These are phyloP conservation scores for Cordyceps farinosa DNA, from an alignment of 2,329 filamentous ascomycete genomes.

Conservation along the genomic window DNA sequence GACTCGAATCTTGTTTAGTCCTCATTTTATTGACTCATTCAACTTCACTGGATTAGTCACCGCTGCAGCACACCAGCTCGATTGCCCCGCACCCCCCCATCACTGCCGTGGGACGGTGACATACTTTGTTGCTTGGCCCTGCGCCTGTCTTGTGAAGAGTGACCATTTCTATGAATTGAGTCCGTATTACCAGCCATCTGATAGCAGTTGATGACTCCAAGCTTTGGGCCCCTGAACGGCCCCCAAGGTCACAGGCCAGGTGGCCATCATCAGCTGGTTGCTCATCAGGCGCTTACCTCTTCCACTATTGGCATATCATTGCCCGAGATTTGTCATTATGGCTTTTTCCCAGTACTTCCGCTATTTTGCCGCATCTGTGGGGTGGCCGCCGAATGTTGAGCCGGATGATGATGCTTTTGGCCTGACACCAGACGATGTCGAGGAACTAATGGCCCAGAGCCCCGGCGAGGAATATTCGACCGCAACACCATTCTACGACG, in stretches of 20 bases:
- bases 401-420: background rate
- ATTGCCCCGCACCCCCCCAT: constrained; percentile 3
- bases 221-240: background rate
- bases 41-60: background rate
- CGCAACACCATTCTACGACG: background rate
- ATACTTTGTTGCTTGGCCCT: background rate
- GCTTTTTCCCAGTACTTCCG: background rate
- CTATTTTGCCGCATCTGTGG: background rate
- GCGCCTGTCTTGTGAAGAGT: background rate
- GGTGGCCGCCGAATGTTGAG: background rate
- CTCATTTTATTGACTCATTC: background rate
- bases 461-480: background rate
- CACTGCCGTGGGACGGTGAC: background rate
- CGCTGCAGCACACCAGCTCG: background rate
- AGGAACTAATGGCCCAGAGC: background rate
- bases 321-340: background rate
- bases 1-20: background rate
- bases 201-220: background rate
- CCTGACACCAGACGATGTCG: background rate
- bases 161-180: background rate
- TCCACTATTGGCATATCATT: background rate
- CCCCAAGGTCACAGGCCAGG: no score
- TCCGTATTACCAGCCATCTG: background rate
- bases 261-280: background rate
- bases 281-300: no score